Evolutionary conservation across 2,329 filamentous ascomycete species (phyloP).

Genomic region (Neobulgaria alba): DNA sequence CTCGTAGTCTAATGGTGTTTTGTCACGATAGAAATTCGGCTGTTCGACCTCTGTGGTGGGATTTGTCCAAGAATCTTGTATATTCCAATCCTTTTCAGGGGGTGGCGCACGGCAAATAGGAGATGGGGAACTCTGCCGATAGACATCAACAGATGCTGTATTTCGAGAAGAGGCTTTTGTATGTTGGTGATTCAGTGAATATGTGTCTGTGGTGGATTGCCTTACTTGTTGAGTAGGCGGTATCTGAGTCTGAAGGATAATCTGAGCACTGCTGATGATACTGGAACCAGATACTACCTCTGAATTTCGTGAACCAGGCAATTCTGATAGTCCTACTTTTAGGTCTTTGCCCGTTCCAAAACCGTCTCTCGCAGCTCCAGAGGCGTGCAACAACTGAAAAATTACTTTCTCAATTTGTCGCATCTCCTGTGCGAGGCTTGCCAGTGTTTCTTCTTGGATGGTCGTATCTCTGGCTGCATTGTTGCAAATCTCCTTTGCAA

Average conservation of each 20-base stretch:
- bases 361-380: conserved; percentile 24
- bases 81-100: not conserved
- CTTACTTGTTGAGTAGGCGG: conserved; percentile 12
- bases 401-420: conserved; percentile 21
- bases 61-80: not conserved
- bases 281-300: conserved; percentile 18
- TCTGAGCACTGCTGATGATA: conserved; percentile 21
- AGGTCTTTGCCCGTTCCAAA: conserved; percentile 18
- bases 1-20: conserved; percentile 14
- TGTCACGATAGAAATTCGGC: conserved; percentile 16
- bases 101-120: conserved; percentile 2
- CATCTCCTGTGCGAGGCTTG: conserved; percentile 16
- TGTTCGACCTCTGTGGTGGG: conserved; percentile 7
- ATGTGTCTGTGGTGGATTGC: no score
- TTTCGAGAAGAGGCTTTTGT: no score
- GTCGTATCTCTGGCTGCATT: conserved; percentile 17
- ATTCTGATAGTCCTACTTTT: no score
- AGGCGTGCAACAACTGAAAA: conserved; percentile 16
- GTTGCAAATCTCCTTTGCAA: conserved; percentile 14
- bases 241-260: conserved; percentile 26
- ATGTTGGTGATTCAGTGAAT: no score
- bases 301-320: no score
- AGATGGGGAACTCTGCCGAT: conserved; percentile 8
- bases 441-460: conserved; percentile 15
- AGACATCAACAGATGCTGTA: conserved; percentile 1